Percentiles rank a stretch among this genome's conserved stretches.
These are phyloP conservation scores for Paramecium pentaurelia DNA, from an alignment of 73 alveolate species.

Conservation along the genomic window DNA sequence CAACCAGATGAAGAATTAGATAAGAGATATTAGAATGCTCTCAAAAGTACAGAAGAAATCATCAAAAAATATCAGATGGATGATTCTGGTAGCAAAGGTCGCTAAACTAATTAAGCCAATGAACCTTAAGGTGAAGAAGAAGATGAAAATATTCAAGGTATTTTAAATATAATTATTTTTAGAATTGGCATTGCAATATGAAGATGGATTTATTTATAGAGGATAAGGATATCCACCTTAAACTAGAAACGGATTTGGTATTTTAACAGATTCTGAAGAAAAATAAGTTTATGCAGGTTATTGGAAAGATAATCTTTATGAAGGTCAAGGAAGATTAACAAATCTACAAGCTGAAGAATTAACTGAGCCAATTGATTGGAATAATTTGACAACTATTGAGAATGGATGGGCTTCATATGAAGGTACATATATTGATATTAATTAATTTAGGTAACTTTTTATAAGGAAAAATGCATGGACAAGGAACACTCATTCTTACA, in stretches of 20 bases:
- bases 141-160: not conserved
- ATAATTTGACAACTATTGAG: not conserved
- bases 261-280: not conserved
- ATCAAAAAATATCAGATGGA: not conserved
- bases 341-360: not conserved
- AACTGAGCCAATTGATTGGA: not conserved
- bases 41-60: not conserved
- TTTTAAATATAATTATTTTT: not conserved
- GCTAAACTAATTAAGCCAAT: not conserved
- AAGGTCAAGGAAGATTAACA: not conserved
- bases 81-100: not conserved
- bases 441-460: not conserved
- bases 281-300: not conserved
- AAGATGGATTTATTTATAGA: slow-evolving; percentile 11
- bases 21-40: slow-evolving; percentile 16
- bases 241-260: not conserved
- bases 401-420: slow-evolving; percentile 18
- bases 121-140: not conserved
- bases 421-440: not conserved
- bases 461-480: slow-evolving; percentile 20
- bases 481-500: not conserved
- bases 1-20: not conserved
- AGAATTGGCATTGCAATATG: not conserved
- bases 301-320: not conserved
- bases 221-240: not conserved